These are phyloP conservation scores for Eucalyptus cloeziana DNA, from an alignment of 345 rosid species.

Conservation along the genomic window DNA sequence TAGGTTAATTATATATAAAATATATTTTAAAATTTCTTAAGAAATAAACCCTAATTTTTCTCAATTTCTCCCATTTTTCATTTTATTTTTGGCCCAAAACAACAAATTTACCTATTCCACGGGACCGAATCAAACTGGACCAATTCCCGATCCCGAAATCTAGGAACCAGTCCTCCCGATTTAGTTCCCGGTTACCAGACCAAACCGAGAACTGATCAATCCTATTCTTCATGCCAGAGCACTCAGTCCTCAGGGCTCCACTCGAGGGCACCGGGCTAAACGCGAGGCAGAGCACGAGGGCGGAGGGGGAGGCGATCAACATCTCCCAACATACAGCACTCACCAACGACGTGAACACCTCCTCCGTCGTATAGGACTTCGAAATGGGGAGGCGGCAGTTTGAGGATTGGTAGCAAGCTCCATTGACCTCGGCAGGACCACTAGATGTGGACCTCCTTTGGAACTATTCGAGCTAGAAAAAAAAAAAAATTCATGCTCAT, in stretches of 20 bases:
- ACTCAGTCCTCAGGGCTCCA: conserved; percentile 25
- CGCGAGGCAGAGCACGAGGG: conserved; percentile 11
- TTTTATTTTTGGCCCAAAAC: no score
- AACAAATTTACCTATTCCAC: accelerated
- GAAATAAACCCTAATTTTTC: no score
- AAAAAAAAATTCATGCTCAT: no score
- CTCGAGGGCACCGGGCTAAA: conserved; percentile 20
- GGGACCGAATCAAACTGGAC: accelerated
- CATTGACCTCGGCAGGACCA: conserved; percentile 29
- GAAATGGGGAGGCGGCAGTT: conserved; percentile 26
- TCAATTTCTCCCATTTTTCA: no score
- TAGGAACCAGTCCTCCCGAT: no score
- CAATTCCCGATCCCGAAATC: no score
- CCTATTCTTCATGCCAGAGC: conserved; percentile 19
- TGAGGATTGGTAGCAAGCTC: conserved; percentile 26
- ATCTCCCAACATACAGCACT: conserved; percentile 46
- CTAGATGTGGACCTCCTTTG: conserved; percentile 47
- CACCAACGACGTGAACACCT: conserved; percentile 33
- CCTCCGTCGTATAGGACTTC: conserved; percentile 27
- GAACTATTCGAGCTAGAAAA: conserved; percentile 31
- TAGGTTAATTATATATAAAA: no score
- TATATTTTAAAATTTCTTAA: no score
- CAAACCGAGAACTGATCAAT: accelerated
- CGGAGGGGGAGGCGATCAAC: conserved; percentile 11
- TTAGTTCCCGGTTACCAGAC: accelerated